A percentile compares a stretch with the other conserved stretches of the same genome.
Evolutionary conservation across 768 basidiomycete genomes (phyloP).

Genomic region (Infundibulicybe gibba): DNA sequence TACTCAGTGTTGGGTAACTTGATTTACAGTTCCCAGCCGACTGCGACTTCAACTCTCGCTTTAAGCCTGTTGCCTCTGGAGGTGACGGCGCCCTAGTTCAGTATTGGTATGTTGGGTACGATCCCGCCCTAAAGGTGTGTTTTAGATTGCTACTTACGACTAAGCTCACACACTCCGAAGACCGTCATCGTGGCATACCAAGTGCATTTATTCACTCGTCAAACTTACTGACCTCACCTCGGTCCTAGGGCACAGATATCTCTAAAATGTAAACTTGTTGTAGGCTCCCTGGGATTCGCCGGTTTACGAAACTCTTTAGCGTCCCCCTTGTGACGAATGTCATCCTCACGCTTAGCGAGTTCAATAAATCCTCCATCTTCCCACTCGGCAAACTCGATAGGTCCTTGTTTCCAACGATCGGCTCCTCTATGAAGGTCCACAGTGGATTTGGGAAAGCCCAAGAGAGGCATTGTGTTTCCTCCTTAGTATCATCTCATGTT

Average conservation of each 20-base stretch:
- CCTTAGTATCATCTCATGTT: too few relatives aligned
- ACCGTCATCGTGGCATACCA: slow-evolving; percentile 4
- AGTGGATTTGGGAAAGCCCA: slow-evolving; percentile 44
- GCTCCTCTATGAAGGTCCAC: slow-evolving; percentile 37
- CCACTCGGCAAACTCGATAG: slow-evolving; percentile 27
- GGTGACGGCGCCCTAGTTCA: slow-evolving; percentile 35
- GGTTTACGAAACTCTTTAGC: slow-evolving; percentile 14
- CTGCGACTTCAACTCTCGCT: slow-evolving; percentile 35
- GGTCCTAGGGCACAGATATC: slow-evolving; percentile 37
- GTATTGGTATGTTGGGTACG: slow-evolving; percentile 25
- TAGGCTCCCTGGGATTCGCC: background rate
- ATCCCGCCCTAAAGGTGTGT: too few relatives aligned
- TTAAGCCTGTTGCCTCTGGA: slow-evolving; percentile 40
- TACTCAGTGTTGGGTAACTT: too few relatives aligned
- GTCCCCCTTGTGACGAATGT: slow-evolving; percentile 34
- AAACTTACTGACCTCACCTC: slow-evolving; percentile 27
- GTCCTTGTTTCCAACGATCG: slow-evolving; percentile 47
- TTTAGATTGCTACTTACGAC: too few relatives aligned
- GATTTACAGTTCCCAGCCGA: slow-evolving; percentile 18
- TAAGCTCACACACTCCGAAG: too few relatives aligned
- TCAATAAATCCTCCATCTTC: slow-evolving; percentile 29
- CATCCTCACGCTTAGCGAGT: slow-evolving; percentile 22
- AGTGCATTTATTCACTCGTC: slow-evolving; percentile 2
- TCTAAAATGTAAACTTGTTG: slow-evolving; percentile 26
- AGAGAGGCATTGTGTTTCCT: slow-evolving; percentile 23